Percentiles rank a stretch among this genome's conserved stretches.
phyloP scores from a whole-genome alignment of 306 rosid species.

The Quercus parvula region DNA sequence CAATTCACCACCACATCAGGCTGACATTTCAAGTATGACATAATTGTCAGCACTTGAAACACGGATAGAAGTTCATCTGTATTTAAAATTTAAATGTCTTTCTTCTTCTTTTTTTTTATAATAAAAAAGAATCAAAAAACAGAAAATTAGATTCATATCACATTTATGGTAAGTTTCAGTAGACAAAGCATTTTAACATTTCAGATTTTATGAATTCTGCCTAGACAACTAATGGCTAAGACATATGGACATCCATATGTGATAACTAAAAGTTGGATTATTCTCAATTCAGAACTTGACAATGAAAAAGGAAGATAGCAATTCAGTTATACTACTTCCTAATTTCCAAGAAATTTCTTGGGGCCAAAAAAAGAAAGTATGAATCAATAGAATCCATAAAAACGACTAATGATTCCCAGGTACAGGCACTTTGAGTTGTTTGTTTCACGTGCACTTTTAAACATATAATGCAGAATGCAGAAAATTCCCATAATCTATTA shows the following conservation, averaged over 20 bases:
- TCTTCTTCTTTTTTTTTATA: background rate
- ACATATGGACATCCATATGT: too few species aligned
- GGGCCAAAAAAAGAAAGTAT: background rate
- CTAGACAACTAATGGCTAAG: background rate
- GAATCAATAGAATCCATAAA: background rate
- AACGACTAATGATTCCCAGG: background rate
- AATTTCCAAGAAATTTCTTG: background rate
- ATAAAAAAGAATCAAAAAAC: background rate
- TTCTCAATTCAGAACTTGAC: background rate
- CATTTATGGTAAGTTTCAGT: background rate
- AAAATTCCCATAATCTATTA: too few species aligned
- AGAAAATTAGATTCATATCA: background rate
- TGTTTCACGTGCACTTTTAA: background rate
- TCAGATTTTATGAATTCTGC: background rate
- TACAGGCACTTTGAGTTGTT: background rate
- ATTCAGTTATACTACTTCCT: background rate
- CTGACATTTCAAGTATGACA: conserved; percentile 43
- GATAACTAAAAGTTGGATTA: background rate
- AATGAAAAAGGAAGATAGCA: background rate
- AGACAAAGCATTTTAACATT: background rate
- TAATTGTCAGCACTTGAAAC: conserved; percentile 24
- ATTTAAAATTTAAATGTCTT: background rate
- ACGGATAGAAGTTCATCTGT: background rate
- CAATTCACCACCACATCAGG: conserved; percentile 88
- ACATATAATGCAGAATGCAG: background rate